Percentiles rank a stretch among this genome's conserved stretches.
phyloP scores from a whole-genome alignment of 768 basidiomycete genomes.

The Bullera alba region DNA sequence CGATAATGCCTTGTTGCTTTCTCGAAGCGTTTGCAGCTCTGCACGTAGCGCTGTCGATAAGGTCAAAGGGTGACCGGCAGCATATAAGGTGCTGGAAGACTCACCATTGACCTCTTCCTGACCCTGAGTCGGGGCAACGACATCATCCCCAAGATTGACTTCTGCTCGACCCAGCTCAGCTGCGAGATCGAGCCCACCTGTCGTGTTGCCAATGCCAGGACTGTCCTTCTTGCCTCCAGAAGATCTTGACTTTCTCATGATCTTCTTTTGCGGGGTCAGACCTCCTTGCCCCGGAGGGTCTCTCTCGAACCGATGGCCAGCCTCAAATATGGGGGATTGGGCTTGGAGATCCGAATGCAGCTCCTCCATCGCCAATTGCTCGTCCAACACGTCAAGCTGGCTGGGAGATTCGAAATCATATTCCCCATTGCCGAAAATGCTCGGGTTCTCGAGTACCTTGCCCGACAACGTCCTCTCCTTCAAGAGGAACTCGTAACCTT shows the following conservation, averaged over 20 bases:
- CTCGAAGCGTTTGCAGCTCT: conserved; percentile 87
- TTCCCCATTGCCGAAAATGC: conserved; percentile 1
- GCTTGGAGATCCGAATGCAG: conserved; percentile 24
- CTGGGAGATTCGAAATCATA: neutral
- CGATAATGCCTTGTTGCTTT: conserved; percentile 91
- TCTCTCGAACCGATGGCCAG: neutral
- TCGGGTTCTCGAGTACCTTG: conserved; percentile 11
- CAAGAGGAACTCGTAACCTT: conserved; percentile 89
- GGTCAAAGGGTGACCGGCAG: neutral
- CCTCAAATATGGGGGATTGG: conserved; percentile 22
- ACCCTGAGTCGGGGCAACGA: no score
- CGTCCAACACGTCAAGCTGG: conserved; percentile 16
- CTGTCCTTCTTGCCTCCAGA: conserved; percentile 11
- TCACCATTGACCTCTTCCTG: conserved; percentile 18
- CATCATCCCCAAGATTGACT: conserved; percentile 47
- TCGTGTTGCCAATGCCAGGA: conserved; percentile 9
- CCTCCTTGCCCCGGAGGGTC: neutral
- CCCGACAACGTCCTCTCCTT: conserved; percentile 86
- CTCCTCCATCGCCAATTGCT: conserved; percentile 24
- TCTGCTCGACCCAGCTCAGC: conserved; percentile 87
- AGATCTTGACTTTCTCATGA: neutral
- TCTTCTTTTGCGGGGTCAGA: conserved; percentile 5
- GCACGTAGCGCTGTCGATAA: conserved; percentile 55
- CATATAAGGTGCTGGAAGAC: neutral
- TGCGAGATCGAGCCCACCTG: conserved; percentile 49